Evolutionary conservation across 257 asterid genomes (phyloP), one percentile per base, ranked within the genome.

Genomic region (Euphrasia confusa): DNA sequence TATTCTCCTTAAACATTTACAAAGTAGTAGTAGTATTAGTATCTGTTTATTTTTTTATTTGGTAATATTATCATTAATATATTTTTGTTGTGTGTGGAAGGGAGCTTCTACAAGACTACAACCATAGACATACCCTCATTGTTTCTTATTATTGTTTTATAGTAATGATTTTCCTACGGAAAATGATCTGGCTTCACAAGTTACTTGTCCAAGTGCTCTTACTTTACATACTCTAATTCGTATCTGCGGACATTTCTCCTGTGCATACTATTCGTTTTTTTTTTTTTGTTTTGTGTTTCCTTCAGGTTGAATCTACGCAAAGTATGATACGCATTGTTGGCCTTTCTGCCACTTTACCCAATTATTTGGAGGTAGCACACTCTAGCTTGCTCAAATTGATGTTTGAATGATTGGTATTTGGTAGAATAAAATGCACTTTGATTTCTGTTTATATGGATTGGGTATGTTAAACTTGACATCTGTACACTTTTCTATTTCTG

Each of bases 251-350:
- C 26, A 52, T 6, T 45, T 53, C 24, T n/a, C 17, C 11, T 26
- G n/a, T 59, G 3, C 15, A 33, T 7, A 33, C 65, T 58, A 45
- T 24, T 61, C 54, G 14, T 30, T 56, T 54, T 70, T 35, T 21
- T 21, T 21, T 21, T 21, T n/a, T n/a, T 65, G 37, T 68, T 71
- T 65, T 54, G 64, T 67, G 65, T 71, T 70, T 72, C 58, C 65
- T 70, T 60, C 95, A 89, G 99, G 99, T 92, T 54, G 99, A 92
- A 76, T 86, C 96, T 65, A 81, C 97, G n/a, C 99, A 92, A 75
- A 84, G 94, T 73, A 92, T 92, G 99, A 92, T 92, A 35, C 96
- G 99, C 59, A 89, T 92, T 28, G 99, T 92, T 68, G 99, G 99
- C 65, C 96, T 92, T 74, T 92, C 99, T 71, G 99, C 99, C 68